phyloP scores from a whole-genome alignment of 306 rosid species.

The Boehmeria nivea region DNA sequence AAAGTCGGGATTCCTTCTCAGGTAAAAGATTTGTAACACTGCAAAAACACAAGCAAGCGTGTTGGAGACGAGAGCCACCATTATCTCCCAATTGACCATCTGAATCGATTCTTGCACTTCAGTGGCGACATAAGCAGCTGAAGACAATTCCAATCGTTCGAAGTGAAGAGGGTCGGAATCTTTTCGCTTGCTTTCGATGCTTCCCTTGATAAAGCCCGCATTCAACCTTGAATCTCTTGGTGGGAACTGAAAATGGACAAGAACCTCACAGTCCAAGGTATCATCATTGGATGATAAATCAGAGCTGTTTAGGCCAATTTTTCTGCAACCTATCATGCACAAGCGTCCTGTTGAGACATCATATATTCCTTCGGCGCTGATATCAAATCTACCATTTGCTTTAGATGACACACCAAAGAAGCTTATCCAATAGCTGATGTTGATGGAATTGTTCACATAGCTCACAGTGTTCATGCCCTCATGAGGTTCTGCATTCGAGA shows the following conservation, averaged over 20 bases:
- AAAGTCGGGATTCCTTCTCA: constrained; percentile 33
- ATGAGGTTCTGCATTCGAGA: no score
- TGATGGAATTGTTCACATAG: background rate
- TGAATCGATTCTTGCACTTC: constrained; percentile 17
- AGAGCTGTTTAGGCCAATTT: constrained; percentile 6
- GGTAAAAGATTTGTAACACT: constrained; percentile 49
- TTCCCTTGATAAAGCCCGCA: constrained; percentile 30
- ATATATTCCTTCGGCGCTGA: constrained; percentile 53
- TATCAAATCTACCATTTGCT: constrained; percentile 1
- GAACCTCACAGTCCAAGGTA: constrained; percentile 46
- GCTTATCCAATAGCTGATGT: background rate
- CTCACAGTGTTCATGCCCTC: background rate
- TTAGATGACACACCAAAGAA: background rate
- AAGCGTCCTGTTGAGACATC: constrained; percentile 47
- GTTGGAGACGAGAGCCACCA: constrained; percentile 45
- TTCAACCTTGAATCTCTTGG: constrained; percentile 2
- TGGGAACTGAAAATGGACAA: constrained; percentile 47
- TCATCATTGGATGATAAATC: no score
- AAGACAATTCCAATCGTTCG: constrained; percentile 23
- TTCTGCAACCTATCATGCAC: constrained; percentile 69
- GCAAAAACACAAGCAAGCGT: constrained; percentile 51
- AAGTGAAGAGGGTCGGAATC: constrained; percentile 45
- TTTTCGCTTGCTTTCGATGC: constrained; percentile 42
- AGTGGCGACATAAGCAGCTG: constrained; percentile 11
- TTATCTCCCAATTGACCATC: constrained; percentile 54